Evolutionary conservation across 345 rosid species (phyloP).

Genomic region (Eucalyptus cloeziana): DNA sequence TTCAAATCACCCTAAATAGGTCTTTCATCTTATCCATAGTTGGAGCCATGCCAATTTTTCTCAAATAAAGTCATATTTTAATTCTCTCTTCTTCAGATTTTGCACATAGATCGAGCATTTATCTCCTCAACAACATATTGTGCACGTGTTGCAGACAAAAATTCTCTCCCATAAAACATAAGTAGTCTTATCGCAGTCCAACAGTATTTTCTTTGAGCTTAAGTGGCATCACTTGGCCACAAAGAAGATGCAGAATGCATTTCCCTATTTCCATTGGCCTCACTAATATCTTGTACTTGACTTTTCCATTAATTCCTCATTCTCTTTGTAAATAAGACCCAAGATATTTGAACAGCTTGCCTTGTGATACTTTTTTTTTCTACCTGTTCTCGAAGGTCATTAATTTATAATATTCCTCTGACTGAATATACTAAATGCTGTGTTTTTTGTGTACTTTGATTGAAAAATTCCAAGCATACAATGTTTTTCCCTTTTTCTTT

Average conservation of each 20-base stretch:
- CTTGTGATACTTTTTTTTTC: neutral
- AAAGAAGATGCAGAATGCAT: neutral
- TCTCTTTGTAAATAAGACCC: neutral
- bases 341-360: neutral
- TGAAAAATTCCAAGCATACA: neutral
- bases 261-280: neutral
- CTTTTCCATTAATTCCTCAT: neutral
- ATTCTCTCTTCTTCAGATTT: neutral
- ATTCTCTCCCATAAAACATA: neutral
- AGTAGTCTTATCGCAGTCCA: neutral
- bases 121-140: neutral
- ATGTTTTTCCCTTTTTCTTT: neutral
- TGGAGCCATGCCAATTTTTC: conserved; percentile 18
- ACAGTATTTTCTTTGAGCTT: neutral
- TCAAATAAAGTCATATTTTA: neutral
- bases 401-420: neutral
- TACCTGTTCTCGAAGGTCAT: neutral
- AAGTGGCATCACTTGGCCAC: neutral
- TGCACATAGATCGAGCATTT: neutral
- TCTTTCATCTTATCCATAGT: conserved; percentile 10
- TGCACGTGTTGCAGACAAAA: neutral
- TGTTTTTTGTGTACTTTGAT: neutral
- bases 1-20: neutral
- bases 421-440: neutral
- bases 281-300: neutral